Evolutionary conservation across 352 stramenopile genomes (phyloP).

Genomic region (Phytopythium litorale): DNA sequence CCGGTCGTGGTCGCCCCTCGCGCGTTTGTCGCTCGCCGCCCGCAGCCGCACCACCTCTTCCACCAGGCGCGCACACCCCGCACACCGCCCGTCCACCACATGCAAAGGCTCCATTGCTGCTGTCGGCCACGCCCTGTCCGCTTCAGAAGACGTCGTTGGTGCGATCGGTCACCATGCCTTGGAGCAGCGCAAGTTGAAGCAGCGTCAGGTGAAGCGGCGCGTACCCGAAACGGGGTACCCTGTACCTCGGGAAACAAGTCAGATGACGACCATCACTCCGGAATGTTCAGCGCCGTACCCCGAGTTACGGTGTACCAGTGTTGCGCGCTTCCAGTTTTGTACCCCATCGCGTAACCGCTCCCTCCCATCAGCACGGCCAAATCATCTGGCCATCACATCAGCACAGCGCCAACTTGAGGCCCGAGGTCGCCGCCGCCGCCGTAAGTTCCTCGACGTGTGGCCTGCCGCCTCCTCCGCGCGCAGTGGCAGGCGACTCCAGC

Average conservation of each 20-base stretch:
- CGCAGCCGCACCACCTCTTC: slow-evolving; percentile 16
- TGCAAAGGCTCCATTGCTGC: background rate
- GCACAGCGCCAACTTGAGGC: background rate
- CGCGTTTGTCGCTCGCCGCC: slow-evolving; percentile 16
- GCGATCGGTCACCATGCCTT: background rate
- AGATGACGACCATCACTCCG: background rate
- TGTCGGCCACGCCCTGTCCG: background rate
- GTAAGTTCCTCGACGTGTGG: background rate
- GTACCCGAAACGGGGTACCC: background rate
- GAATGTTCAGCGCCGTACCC: no score
- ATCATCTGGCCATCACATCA: background rate
- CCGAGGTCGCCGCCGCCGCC: background rate
- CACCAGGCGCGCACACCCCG: slow-evolving; percentile 10
- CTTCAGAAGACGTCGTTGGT: background rate
- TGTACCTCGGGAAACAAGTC: background rate
- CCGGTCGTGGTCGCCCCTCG: slow-evolving; percentile 25
- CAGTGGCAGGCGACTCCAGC: background rate
- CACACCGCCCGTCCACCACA: slow-evolving; percentile 5
- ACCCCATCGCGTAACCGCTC: background rate
- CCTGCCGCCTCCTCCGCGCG: background rate
- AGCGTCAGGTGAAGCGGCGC: background rate
- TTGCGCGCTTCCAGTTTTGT: no score
- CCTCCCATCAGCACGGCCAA: background rate
- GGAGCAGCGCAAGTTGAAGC: slow-evolving; percentile 2
- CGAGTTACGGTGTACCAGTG: no score